Conservation (phyloP, 345 rosid species). For the Anastatica hierochuntica region DNA sequence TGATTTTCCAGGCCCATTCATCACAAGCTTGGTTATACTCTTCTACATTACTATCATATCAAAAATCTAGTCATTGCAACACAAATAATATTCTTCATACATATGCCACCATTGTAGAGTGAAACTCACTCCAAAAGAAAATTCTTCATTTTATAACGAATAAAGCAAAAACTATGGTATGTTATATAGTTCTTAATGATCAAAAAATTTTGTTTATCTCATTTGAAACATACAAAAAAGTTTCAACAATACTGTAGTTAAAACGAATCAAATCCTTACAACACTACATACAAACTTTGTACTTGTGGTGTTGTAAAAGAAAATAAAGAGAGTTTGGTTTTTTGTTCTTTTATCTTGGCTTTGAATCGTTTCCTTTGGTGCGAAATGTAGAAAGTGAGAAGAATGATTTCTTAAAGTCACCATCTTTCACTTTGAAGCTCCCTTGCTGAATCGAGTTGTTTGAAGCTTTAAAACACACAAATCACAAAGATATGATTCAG, state of each 20-base stretch:
- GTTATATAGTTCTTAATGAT: too few relatives aligned
- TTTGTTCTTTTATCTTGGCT: conserved; percentile 21
- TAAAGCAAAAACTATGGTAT: too few relatives aligned
- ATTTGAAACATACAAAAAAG: background rate
- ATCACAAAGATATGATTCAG: conserved; percentile 6
- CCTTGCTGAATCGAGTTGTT: conserved; percentile 61
- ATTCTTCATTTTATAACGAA: too few relatives aligned
- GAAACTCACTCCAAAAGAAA: too few relatives aligned
- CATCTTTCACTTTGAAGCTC: conserved; percentile 67
- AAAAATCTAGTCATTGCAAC: too few relatives aligned
- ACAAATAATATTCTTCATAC: too few relatives aligned
- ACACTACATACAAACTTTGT: background rate
- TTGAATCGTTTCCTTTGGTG: conserved; percentile 24
- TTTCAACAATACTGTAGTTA: too few relatives aligned
- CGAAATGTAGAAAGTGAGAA: conserved; percentile 29
- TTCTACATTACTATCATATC: too few relatives aligned
- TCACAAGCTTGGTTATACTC: too few relatives aligned
- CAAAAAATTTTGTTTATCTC: conserved; percentile 2
- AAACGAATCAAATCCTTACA: background rate
- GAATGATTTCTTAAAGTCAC: conserved; percentile 28
- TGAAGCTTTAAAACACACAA: conserved; percentile 36
- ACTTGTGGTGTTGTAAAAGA: conserved; percentile 3
- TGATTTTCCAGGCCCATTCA: too few relatives aligned
- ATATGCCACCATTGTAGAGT: too few relatives aligned
- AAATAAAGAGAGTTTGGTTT: conserved; percentile 1